A percentile compares a stretch with the other conserved stretches of the same genome.
Evolutionary conservation across 2,329 filamentous ascomycete species (phyloP).

Genomic region (Cladosporium sp.): DNA sequence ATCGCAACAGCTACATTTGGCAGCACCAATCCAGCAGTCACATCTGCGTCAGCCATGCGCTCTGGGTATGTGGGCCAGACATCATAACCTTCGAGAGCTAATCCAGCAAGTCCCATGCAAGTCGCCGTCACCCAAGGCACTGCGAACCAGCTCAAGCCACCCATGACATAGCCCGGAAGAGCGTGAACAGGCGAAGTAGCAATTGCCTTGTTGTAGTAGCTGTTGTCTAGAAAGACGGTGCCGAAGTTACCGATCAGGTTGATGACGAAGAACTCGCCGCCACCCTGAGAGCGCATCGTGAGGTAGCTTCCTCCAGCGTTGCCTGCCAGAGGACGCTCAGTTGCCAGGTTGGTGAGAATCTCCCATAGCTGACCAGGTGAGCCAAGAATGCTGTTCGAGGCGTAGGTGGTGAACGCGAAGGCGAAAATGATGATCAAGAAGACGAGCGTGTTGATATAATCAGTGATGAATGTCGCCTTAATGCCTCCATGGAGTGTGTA

Average conservation of each 20-base stretch:
- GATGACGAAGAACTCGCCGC: conserved; percentile 52
- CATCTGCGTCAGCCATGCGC: conserved; percentile 32
- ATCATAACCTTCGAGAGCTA: conserved; percentile 68
- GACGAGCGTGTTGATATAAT: conserved; percentile 33
- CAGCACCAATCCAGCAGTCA: conserved; percentile 36
- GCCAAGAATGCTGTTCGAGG: conserved; percentile 27
- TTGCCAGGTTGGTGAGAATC: conserved; percentile 30
- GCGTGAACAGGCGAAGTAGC: conserved; percentile 83
- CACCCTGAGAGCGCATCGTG: conserved; percentile 28
- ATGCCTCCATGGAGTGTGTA: conserved; percentile 36
- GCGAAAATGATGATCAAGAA: conserved; percentile 31
- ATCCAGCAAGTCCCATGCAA: conserved; percentile 79
- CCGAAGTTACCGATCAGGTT: conserved; percentile 84
- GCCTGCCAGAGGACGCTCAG: conserved; percentile 27
- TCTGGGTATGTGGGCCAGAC: conserved; percentile 48
- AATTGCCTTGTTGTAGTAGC: conserved; percentile 95
- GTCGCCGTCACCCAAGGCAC: conserved; percentile 80
- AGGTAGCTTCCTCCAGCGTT: conserved; percentile 35
- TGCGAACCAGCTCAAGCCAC: conserved; percentile 86
- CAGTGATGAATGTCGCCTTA: conserved; percentile 32
- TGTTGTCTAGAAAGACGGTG: conserved; percentile 74
- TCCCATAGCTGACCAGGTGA: conserved; percentile 33
- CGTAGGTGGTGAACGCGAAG: conserved; percentile 29
- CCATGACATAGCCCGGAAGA: conserved; percentile 86
- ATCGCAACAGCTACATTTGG: conserved; percentile 37